Evolutionary conservation across 306 rosid species (phyloP).

Genomic region (Nissolia schottii): DNA sequence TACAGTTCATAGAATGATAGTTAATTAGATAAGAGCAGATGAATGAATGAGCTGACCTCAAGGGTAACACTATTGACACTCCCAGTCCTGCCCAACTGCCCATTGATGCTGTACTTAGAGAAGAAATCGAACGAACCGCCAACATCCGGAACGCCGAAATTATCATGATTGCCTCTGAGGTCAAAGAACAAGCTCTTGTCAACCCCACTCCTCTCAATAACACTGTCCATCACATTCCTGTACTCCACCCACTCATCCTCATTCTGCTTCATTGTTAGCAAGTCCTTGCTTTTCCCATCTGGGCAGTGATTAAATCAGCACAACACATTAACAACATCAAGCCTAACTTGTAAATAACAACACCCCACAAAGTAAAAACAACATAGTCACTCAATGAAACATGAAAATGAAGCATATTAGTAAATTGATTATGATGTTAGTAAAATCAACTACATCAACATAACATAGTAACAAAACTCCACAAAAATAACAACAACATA

Average conservation of each 20-base stretch:
- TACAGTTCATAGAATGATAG: conserved; percentile 14
- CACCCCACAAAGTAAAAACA: neutral
- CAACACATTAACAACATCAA: neutral
- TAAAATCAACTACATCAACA: too few species aligned
- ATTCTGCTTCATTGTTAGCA: conserved; percentile 77
- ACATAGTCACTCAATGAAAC: neutral
- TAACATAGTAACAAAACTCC: too few species aligned
- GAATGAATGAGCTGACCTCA: conserved; percentile 47
- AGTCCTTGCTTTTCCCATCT: conserved; percentile 94
- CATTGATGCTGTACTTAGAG: conserved; percentile 77
- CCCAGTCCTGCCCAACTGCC: conserved; percentile 58
- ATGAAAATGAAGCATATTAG: too few species aligned
- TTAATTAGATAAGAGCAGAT: conserved; percentile 2
- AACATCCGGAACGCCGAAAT: conserved; percentile 68
- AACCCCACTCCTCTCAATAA: conserved; percentile 65
- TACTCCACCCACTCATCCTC: conserved; percentile 94
- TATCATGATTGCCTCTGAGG: conserved; percentile 88
- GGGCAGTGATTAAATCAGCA: neutral
- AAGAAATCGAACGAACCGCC: conserved; percentile 82
- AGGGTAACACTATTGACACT: conserved; percentile 68
- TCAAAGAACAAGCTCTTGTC: conserved; percentile 64
- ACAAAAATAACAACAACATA: too few species aligned
- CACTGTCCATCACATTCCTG: conserved; percentile 51
- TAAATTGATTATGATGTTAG: too few species aligned
- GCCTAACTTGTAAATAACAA: neutral